phyloP scores from a whole-genome alignment of 148 eudicot genomes.

The Vaccinium myrtillus region DNA sequence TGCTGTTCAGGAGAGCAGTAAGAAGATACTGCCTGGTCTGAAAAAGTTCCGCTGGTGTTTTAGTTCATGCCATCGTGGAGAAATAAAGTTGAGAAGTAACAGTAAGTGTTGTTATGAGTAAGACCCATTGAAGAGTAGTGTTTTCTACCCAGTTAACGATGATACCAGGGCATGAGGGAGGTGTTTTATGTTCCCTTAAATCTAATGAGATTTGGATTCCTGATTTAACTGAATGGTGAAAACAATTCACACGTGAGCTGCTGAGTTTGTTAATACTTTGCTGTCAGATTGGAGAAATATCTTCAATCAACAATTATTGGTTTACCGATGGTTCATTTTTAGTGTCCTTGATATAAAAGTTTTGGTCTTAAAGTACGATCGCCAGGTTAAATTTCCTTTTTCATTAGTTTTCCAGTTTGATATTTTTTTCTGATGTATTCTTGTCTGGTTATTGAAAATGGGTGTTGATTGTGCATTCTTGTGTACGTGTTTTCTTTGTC shows the following conservation, averaged over 20 bases:
- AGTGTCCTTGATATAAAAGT: neutral
- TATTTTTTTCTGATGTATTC: neutral
- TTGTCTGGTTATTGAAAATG: neutral
- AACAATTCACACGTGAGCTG: neutral
- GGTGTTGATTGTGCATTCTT: neutral
- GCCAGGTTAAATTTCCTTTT: neutral
- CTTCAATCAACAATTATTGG: neutral
- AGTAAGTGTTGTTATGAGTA: neutral
- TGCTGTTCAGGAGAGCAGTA: too few relatives aligned
- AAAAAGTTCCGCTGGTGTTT: too few relatives aligned
- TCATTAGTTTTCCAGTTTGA: neutral
- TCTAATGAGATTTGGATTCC: too few relatives aligned
- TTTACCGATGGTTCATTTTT: neutral
- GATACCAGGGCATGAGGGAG: neutral
- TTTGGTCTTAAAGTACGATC: neutral
- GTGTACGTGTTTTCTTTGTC: neutral
- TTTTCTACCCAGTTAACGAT: too few relatives aligned
- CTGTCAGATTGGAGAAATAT: neutral
- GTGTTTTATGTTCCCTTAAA: too few relatives aligned
- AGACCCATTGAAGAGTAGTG: neutral
- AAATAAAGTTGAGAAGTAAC: neutral
- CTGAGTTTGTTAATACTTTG: neutral
- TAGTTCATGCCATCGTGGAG: too few relatives aligned
- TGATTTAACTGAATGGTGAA: too few relatives aligned
- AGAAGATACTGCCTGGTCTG: too few relatives aligned